Base-by-base conservation (phyloP, 352 stramenopile genomes). In the Phytophthora pistaciae region DNA sequence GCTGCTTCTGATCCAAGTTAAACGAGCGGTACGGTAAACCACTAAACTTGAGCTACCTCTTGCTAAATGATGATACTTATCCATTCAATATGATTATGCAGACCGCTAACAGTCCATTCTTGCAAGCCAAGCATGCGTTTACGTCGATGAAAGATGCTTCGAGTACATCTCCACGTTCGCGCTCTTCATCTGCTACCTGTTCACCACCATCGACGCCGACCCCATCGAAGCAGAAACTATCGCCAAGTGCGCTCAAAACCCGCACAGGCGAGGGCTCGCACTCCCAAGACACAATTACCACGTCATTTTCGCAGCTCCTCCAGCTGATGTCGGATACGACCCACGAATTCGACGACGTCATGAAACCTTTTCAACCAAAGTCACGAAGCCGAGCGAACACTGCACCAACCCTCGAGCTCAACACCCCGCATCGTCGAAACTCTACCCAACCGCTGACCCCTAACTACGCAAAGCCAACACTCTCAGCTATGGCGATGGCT, bases 1-100 rank as follows among this genome's bases (percentile, higher is more conserved):
- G 40, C 20, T 81, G 14, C 58, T 87, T 20, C 66, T 87, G 11
- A 66, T 78, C 9, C 82, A 80, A 66, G 76, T 85, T 6, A 84
- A 83, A 56, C 82, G 77, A 48, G 67, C 78, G 64, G 82, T 86
- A 60, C 36, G 72, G 64, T 46, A 20, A 23, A 46, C 3, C 38
- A 8, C 16, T 8, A n/a, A n/a, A 46, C 3, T 13, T 50, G 5
- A 23, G 10, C 3, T 1, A 10, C 18, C 20, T 9, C n/a, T 13
- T 13, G 8, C 38, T 10, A 23, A n/a, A 23, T 2, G n/a, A 23
- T 33, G n/a, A 16, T n/a, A 38, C 25, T 23, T 5, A 16, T 9
- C 8, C 2, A 33, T 13, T 21, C 20, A n/a, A 16, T n/a, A 13
- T 36, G 14, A 18, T 44, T 13, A n/a, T 61, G 16, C n/a, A 75